A percentile compares a stretch with the other conserved stretches of the same genome.
Evolutionary conservation across 2,329 filamentous ascomycete genomes (phyloP).

Genomic region (Salinomyces thailandicus): DNA sequence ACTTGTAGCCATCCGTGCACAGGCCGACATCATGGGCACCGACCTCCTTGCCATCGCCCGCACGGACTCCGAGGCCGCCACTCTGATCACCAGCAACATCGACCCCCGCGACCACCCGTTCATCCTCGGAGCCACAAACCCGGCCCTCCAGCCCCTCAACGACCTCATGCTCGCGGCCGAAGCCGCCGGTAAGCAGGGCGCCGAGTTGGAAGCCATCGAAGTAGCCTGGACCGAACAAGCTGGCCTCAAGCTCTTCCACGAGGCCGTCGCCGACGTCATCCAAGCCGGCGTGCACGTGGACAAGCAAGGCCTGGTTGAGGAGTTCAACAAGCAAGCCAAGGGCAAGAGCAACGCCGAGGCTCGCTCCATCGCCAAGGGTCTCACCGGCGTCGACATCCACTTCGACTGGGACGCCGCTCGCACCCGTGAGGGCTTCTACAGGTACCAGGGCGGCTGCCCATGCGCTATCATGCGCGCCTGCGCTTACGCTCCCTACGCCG

Average conservation of each 20-base stretch:
- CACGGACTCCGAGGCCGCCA: slow-evolving; percentile 95
- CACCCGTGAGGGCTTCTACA: slow-evolving; percentile 90
- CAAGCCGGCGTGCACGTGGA: slow-evolving; percentile 55
- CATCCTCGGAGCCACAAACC: slow-evolving; percentile 83
- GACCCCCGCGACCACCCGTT: slow-evolving; percentile 91
- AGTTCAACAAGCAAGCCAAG: slow-evolving; percentile 58
- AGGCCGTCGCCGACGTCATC: slow-evolving; percentile 78
- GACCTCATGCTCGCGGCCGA: slow-evolving; percentile 88
- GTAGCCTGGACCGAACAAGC: slow-evolving; percentile 76
- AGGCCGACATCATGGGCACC: slow-evolving; percentile 95
- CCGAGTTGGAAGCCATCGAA: slow-evolving; percentile 79
- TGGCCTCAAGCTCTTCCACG: slow-evolving; percentile 76
- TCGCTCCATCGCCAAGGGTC: slow-evolving; percentile 62
- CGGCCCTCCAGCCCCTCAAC: slow-evolving; percentile 68
- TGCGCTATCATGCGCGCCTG: slow-evolving; percentile 84
- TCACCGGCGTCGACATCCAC: slow-evolving; percentile 71
- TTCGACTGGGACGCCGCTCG: slow-evolving; percentile 94
- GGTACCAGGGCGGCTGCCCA: slow-evolving; percentile 81
- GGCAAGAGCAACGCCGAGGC: slow-evolving; percentile 82
- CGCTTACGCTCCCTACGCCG: slow-evolving; percentile 73
- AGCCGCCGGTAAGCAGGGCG: slow-evolving; percentile 66
- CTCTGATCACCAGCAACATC: slow-evolving; percentile 91
- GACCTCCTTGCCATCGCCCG: slow-evolving; percentile 86
- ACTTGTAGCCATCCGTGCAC: slow-evolving; percentile 87
- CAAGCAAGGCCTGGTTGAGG: slow-evolving; percentile 55